A percentile compares a stretch with the other conserved stretches of the same genome.
These are phyloP conservation scores for Coemansia umbellata DNA, from an alignment of 192 early-diverging fungal species.

Conservation along the genomic window DNA sequence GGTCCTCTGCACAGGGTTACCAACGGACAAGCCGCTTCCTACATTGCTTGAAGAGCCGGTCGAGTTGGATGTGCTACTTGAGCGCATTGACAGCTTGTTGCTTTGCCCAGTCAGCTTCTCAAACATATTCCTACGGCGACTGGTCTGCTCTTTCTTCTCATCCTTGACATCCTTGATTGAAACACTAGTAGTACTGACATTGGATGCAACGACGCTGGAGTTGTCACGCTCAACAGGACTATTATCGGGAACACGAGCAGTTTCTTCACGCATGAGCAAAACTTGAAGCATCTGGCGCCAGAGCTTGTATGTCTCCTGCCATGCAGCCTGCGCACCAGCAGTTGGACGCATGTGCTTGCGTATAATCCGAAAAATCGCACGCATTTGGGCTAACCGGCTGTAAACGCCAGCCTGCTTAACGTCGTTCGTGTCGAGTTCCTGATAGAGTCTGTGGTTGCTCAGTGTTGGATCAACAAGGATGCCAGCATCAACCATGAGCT, in stretches of 20 bases:
- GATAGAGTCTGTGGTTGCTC: conserved; percentile 85
- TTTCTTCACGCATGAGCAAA: conserved; percentile 48
- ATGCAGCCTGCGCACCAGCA: conserved; percentile 48
- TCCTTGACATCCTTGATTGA: conserved; percentile 10
- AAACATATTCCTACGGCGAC: conserved; percentile 44
- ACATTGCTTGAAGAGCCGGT: background rate
- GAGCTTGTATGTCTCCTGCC: conserved; percentile 52
- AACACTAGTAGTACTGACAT: background rate
- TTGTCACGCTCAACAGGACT: conserved; percentile 18
- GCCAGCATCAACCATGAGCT: conserved; percentile 60
- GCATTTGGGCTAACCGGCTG: conserved; percentile 48
- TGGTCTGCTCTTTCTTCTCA: conserved; percentile 25
- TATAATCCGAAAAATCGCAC: conserved; percentile 47
- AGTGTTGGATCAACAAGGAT: conserved; percentile 60
- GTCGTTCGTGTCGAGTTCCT: conserved; percentile 77
- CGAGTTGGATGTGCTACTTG: background rate
- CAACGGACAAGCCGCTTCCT: background rate
- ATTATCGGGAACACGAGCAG: conserved; percentile 34
- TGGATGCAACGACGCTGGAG: background rate
- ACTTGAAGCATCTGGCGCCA: conserved; percentile 54
- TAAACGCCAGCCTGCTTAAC: conserved; percentile 62
- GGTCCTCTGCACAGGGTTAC: background rate
- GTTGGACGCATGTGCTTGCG: conserved; percentile 52
- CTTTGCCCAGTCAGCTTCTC: conserved; percentile 46
- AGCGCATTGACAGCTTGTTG: conserved; percentile 22